These are phyloP conservation scores for Xylariomycetidae sp. DNA, from an alignment of 2,329 filamentous ascomycete genomes.

Conservation along the genomic window DNA sequence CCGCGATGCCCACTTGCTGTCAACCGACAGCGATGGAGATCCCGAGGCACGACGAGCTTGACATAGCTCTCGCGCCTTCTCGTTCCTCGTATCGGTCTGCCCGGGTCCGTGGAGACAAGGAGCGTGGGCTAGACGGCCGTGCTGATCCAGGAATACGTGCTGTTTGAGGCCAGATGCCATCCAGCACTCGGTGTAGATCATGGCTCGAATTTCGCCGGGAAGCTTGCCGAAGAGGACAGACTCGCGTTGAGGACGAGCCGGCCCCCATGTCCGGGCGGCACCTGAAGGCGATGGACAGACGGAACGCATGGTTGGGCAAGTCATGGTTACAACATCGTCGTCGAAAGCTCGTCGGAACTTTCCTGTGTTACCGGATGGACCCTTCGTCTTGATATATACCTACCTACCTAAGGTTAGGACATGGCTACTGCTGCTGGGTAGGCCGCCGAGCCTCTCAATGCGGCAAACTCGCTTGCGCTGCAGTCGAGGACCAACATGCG, in stretches of 20 bases:
- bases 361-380: no score
- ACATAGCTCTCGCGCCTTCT: constrained; percentile 13
- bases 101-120: constrained; percentile 11
- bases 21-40: constrained; percentile 7
- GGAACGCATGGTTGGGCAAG: no score
- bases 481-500: no score
- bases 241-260: constrained; percentile 9
- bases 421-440: no score
- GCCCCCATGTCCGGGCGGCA: constrained; percentile 5
- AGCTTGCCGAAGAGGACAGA: constrained; percentile 14
- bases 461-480: no score
- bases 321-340: no score
- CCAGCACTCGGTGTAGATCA: constrained; percentile 19
- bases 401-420: no score
- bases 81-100: constrained; percentile 10
- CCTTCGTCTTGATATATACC: no score
- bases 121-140: constrained; percentile 12
- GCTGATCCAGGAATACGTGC: constrained; percentile 12
- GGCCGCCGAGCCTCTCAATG: no score
- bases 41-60: constrained; percentile 5
- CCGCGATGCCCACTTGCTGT: constrained; percentile 12
- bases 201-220: constrained; percentile 17
- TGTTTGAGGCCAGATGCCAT: constrained; percentile 14
- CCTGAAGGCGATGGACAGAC: constrained; percentile 1
- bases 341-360: no score